These are phyloP conservation scores for Rhynchosporium agropyri DNA, from an alignment of 2,329 filamentous ascomycete species.

Conservation along the genomic window DNA sequence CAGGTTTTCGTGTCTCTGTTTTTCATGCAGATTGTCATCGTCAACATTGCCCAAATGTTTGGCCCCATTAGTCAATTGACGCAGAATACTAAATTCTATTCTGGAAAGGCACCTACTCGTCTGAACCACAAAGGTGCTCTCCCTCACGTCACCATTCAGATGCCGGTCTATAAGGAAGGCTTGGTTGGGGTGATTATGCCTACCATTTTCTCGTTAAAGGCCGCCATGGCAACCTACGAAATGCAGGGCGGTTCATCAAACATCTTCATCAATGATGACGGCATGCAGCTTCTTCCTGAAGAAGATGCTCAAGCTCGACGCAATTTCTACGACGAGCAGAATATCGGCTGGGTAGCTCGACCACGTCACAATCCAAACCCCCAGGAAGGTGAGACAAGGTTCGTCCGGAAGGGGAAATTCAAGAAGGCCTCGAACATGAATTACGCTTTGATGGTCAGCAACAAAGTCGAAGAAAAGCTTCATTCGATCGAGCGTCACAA, in stretches of 20 bases:
- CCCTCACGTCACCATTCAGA: constrained; percentile 52
- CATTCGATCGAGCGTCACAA: constrained; percentile 22
- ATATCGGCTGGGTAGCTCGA: constrained; percentile 59
- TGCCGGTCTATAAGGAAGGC: constrained; percentile 55
- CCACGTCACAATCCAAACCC: constrained; percentile 56
- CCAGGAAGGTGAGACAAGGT: constrained; percentile 47
- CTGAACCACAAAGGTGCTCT: constrained; percentile 47
- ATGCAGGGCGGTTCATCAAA: constrained; percentile 66
- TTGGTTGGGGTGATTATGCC: constrained; percentile 55
- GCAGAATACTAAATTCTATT: constrained; percentile 49
- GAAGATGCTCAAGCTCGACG: constrained; percentile 52
- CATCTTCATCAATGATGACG: constrained; percentile 70
- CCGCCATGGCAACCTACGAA: constrained; percentile 61
- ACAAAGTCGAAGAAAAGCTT: constrained; percentile 51
- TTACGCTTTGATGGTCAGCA: constrained; percentile 50
- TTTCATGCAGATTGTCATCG: constrained; percentile 55
- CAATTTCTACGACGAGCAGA: constrained; percentile 60
- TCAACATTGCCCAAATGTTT: constrained; percentile 53
- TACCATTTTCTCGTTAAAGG: constrained; percentile 57
- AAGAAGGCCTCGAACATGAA: constrained; percentile 81
- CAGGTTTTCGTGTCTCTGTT: constrained; percentile 59
- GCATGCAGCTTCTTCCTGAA: constrained; percentile 61
- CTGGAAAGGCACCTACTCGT: constrained; percentile 43
- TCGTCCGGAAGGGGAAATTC: constrained; percentile 64
- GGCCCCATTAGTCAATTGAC: constrained; percentile 52